Conservation (phyloP, 192 early-diverging fungal species). For the Chytriomyces sp. region DNA sequence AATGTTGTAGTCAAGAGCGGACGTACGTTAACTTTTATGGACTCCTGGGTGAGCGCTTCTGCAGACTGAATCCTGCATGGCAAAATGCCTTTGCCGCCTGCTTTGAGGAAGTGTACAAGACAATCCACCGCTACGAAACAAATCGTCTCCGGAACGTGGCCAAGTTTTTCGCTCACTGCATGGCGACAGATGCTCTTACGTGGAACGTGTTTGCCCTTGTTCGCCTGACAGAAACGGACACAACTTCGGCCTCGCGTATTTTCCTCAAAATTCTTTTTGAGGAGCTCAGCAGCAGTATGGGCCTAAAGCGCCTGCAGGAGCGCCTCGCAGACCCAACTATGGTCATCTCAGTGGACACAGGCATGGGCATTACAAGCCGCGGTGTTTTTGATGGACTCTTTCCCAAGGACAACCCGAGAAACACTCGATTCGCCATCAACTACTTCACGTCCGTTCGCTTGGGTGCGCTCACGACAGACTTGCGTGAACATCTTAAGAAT, state of each 20-base stretch:
- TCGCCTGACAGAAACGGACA: constrained; percentile 90
- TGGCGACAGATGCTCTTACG: constrained; percentile 79
- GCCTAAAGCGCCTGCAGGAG: constrained; percentile 74
- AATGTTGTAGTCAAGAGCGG: constrained; percentile 93
- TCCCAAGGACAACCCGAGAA: constrained; percentile 82
- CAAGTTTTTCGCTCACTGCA: constrained; percentile 86
- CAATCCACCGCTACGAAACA: constrained; percentile 91
- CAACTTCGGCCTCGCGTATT: constrained; percentile 93
- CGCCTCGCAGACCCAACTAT: constrained; percentile 69
- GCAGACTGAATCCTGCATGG: constrained; percentile 81
- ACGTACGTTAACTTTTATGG: constrained; percentile 95
- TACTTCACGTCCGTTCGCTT: constrained; percentile 94
- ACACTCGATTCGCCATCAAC: constrained; percentile 96
- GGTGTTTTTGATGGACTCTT: constrained; percentile 87
- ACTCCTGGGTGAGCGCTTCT: constrained; percentile 90
- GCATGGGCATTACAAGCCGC: constrained; percentile 39
- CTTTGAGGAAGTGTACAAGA: constrained; percentile 85
- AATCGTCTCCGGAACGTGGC: constrained; percentile 91
- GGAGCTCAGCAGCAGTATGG: constrained; percentile 82
- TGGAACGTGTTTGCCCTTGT: constrained; percentile 83
- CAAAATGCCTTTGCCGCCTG: constrained; percentile 72
- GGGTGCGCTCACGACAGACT: constrained; percentile 88
- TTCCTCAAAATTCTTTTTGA: constrained; percentile 95
- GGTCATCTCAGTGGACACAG: constrained; percentile 49
- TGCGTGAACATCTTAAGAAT: constrained; percentile 83